A percentile compares a stretch with the other conserved stretches of the same genome.
Evolutionary conservation across 305 asterid species (phyloP).

Genomic region (Vinca major): DNA sequence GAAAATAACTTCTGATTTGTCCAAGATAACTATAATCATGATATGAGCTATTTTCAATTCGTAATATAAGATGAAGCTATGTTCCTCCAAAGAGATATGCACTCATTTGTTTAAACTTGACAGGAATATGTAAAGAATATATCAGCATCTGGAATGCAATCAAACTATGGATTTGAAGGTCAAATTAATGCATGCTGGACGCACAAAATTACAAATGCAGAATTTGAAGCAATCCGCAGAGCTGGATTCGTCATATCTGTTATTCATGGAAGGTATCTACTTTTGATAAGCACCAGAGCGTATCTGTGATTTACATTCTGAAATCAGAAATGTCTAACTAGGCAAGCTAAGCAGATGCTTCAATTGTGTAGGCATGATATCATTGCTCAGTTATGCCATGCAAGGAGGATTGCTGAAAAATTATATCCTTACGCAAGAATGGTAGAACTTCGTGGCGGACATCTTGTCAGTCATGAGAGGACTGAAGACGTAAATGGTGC

Average conservation of each 20-base stretch:
- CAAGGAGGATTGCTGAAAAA: slow-evolving; percentile 67
- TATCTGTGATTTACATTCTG: slow-evolving; percentile 5
- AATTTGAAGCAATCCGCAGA: slow-evolving; percentile 55
- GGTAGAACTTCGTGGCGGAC: slow-evolving; percentile 95
- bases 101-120: slow-evolving; percentile 15
- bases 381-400: slow-evolving; percentile 87
- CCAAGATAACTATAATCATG: background rate
- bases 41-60: background rate
- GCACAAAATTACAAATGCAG: slow-evolving; percentile 51
- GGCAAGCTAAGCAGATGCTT: slow-evolving; percentile 20
- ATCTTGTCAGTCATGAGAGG: slow-evolving; percentile 91
- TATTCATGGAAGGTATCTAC: slow-evolving; percentile 82
- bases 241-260: slow-evolving; percentile 75
- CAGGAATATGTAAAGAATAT: slow-evolving; percentile 91
- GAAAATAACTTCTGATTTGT: no score
- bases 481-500: slow-evolving; percentile 85
- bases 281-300: background rate
- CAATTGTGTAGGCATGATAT: slow-evolving; percentile 55
- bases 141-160: slow-evolving; percentile 84
- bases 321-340: background rate
- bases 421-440: slow-evolving; percentile 75
- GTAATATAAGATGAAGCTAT: no score
- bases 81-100: background rate
- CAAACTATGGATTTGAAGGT: slow-evolving; percentile 79
- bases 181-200: slow-evolving; percentile 97